phyloP scores from a whole-genome alignment of 306 rosid species.

The Trifolium dubium region DNA sequence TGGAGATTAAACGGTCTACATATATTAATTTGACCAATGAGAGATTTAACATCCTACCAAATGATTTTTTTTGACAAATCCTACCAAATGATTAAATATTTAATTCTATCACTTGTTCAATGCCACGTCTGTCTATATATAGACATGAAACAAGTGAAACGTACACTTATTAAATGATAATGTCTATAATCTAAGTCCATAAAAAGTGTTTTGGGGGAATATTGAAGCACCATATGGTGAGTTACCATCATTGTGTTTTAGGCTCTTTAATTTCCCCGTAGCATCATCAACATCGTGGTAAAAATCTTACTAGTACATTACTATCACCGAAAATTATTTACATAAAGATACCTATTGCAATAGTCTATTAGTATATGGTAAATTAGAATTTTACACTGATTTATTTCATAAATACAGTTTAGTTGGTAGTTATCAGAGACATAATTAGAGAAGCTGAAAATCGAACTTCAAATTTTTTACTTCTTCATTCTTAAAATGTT shows the following conservation, averaged over 20 bases:
- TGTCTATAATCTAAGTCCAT: conserved; percentile 38
- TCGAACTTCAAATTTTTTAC: too few species aligned
- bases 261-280: conserved; percentile 31
- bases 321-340: conserved; percentile 41
- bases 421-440: too few species aligned
- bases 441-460: too few species aligned
- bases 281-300: conserved; percentile 43
- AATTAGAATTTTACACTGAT: not conserved
- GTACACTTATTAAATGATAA: conserved; percentile 31
- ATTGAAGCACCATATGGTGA: conserved; percentile 45
- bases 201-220: conserved; percentile 39
- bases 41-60: not conserved
- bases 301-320: conserved; percentile 40
- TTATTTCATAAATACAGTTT: too few species aligned
- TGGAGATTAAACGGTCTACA: too few species aligned
- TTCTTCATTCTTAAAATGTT: too few species aligned
- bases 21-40: too few species aligned
- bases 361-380: not conserved
- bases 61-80: too few species aligned
- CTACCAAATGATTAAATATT: not conserved
- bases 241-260: conserved; percentile 45
- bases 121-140: not conserved
- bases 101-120: not conserved
- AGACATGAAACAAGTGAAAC: conserved; percentile 7
- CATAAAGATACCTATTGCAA: not conserved